These are phyloP conservation scores for Lentinula aciculospora DNA, from an alignment of 768 basidiomycete genomes.

Conservation along the genomic window DNA sequence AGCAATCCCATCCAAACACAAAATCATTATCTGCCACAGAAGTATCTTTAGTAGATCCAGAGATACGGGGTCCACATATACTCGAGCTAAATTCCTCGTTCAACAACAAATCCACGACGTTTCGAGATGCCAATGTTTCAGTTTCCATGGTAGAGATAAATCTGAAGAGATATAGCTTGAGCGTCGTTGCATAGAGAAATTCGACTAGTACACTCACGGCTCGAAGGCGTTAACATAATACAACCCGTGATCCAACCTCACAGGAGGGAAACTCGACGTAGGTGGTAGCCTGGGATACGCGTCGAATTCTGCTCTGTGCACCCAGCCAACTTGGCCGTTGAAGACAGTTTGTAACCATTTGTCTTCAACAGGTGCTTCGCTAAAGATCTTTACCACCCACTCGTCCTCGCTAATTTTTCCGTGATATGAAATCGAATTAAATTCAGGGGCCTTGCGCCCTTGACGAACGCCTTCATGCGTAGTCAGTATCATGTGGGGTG, in stretches of 20 bases:
- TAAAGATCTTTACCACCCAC: conserved; percentile 89
- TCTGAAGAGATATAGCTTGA: conserved; percentile 26
- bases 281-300: conserved; percentile 74
- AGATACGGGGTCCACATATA: conserved; percentile 52
- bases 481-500: conserved; percentile 70
- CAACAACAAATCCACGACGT: conserved; percentile 75
- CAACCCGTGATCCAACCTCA: conserved; percentile 71
- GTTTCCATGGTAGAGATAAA: conserved; percentile 95
- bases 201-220: conserved; percentile 46
- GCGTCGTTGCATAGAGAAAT: neutral
- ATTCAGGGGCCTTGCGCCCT: conserved; percentile 64
- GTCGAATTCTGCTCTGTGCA: conserved; percentile 83
- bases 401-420: conserved; percentile 47
- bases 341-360: conserved; percentile 69
- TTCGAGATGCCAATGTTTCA: conserved; percentile 76
- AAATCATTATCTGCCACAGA: conserved; percentile 30
- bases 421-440: conserved; percentile 85
- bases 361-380: conserved; percentile 55
- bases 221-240: conserved; percentile 94
- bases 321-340: conserved; percentile 68
- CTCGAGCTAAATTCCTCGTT: conserved; percentile 65
- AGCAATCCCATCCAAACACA: conserved; percentile 78
- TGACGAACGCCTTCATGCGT: conserved; percentile 54
- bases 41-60: conserved; percentile 15
- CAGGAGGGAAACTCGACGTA: conserved; percentile 62